A percentile compares a stretch with the other conserved stretches of the same genome.
These are phyloP conservation scores for Aspergillus aculeatus DNA, from an alignment of 2,329 filamentous ascomycete species.

Conservation along the genomic window DNA sequence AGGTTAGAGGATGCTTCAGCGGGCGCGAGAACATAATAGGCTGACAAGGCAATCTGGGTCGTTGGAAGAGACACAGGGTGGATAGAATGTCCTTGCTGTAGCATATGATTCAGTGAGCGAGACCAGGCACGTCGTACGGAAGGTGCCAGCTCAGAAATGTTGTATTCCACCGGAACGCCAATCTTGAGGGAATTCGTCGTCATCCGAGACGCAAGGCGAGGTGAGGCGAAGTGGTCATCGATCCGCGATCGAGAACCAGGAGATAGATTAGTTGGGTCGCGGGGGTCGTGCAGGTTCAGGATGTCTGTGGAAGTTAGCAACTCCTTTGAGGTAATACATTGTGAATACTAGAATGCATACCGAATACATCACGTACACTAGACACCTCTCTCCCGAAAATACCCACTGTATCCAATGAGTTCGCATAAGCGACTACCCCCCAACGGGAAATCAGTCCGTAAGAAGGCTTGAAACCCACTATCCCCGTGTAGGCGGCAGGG, in stretches of 20 bases:
- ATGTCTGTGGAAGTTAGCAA: constrained; percentile 38
- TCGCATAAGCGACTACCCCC: constrained; percentile 88
- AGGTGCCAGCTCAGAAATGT: constrained; percentile 74
- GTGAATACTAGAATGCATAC: constrained; percentile 36
- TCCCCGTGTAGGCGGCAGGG: constrained; percentile 81
- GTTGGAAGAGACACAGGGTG: constrained; percentile 77
- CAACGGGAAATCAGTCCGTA: constrained; percentile 84
- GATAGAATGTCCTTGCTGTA: constrained; percentile 66
- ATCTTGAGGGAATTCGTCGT: constrained; percentile 46
- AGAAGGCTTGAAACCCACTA: constrained; percentile 85
- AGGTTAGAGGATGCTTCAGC: constrained; percentile 95
- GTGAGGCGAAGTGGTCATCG: constrained; percentile 42
- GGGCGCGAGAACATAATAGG: constrained; percentile 93
- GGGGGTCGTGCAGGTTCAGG: constrained; percentile 61
- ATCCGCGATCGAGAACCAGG: constrained; percentile 54
- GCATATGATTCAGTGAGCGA: constrained; percentile 58
- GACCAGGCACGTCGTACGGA: constrained; percentile 70
- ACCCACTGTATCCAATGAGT: constrained; percentile 88
- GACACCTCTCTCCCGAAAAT: constrained; percentile 61
- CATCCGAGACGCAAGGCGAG: constrained; percentile 24
- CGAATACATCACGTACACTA: constrained; percentile 54
- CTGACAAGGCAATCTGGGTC: constrained; percentile 80
- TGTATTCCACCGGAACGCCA: constrained; percentile 73
- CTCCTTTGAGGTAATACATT: not conserved
- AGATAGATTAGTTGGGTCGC: constrained; percentile 73